Conservation (phyloP, 75 land plant genomes). For the Pinus taeda region DNA sequence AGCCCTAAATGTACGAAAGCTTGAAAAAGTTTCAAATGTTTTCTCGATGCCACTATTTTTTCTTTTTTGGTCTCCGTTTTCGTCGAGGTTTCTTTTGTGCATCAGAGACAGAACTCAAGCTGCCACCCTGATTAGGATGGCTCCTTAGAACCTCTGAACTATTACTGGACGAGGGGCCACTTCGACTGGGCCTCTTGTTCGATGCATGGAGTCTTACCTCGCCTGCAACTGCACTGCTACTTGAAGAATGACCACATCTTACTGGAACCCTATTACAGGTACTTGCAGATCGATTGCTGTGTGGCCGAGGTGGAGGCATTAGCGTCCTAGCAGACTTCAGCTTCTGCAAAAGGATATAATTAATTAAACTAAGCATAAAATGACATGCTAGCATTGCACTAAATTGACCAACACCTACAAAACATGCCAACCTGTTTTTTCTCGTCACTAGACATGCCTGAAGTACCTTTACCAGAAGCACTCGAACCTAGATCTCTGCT, state of each 20-base stretch:
- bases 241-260: conserved; percentile 25
- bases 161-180: conserved; percentile 34
- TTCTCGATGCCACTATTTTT: conserved; percentile 22
- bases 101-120: conserved; percentile 75
- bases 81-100: conserved; percentile 63
- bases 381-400: neutral
- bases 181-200: conserved; percentile 52
- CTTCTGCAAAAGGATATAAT: conserved; percentile 36
- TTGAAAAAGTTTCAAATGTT: too few species aligned
- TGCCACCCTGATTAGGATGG: conserved; percentile 33
- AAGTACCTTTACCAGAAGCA: conserved; percentile 66
- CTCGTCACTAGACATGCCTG: conserved; percentile 79
- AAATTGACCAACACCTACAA: neutral
- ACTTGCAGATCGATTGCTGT: conserved; percentile 25
- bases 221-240: conserved; percentile 18
- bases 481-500: conserved; percentile 72
- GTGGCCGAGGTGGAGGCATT: conserved; percentile 78
- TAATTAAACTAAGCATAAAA: neutral
- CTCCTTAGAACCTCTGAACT: conserved; percentile 26
- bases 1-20: too few species aligned
- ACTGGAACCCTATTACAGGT: conserved; percentile 11
- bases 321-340: conserved; percentile 59
- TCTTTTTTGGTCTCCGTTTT: conserved; percentile 76
- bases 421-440: conserved; percentile 44
- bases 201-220: conserved; percentile 39